phyloP scores from a whole-genome alignment of 768 basidiomycete genomes.

The Termitomyces sp. region DNA sequence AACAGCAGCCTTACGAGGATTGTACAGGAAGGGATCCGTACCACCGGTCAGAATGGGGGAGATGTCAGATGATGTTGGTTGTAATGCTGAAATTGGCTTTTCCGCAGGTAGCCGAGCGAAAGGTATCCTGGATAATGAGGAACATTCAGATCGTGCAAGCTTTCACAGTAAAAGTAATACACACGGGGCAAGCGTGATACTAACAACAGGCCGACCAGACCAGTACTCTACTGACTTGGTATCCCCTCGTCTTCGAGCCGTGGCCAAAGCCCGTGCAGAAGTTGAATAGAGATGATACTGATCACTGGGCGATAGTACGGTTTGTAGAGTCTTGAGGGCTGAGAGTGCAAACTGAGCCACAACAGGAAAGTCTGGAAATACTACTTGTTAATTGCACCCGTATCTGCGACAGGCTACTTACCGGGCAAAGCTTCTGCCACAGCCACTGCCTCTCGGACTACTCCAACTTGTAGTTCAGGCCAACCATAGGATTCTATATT shows the following conservation, averaged over 20 bases:
- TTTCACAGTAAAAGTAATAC: constrained; percentile 19
- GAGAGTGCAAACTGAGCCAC: constrained; percentile 91
- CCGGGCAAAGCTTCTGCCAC: constrained; percentile 91
- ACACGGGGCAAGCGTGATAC: constrained; percentile 76
- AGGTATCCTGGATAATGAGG: constrained; percentile 49
- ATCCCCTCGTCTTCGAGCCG: constrained; percentile 77
- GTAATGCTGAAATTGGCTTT: constrained; percentile 59
- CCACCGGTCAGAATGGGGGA: constrained; percentile 53
- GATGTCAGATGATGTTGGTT: constrained; percentile 33
- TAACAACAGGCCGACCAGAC: constrained; percentile 77
- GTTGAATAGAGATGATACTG: constrained; percentile 78
- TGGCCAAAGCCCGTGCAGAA: constrained; percentile 66
- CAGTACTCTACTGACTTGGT: constrained; percentile 76
- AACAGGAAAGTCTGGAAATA: constrained; percentile 65
- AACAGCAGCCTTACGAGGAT: constrained; percentile 66
- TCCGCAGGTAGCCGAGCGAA: constrained; percentile 69
- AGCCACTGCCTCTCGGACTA: constrained; percentile 89
- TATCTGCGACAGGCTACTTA: constrained; percentile 26
- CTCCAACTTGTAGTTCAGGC: constrained; percentile 92
- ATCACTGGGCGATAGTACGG: constrained; percentile 67
- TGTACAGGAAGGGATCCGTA: constrained; percentile 87
- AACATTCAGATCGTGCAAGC: constrained; percentile 3
- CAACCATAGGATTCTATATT: constrained; percentile 72
- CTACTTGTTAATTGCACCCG: constrained; percentile 1
- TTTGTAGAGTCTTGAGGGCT: constrained; percentile 70